phyloP scores from a whole-genome alignment of 1,284 basidiomycete genomes.

The Ganoderma boninense region DNA sequence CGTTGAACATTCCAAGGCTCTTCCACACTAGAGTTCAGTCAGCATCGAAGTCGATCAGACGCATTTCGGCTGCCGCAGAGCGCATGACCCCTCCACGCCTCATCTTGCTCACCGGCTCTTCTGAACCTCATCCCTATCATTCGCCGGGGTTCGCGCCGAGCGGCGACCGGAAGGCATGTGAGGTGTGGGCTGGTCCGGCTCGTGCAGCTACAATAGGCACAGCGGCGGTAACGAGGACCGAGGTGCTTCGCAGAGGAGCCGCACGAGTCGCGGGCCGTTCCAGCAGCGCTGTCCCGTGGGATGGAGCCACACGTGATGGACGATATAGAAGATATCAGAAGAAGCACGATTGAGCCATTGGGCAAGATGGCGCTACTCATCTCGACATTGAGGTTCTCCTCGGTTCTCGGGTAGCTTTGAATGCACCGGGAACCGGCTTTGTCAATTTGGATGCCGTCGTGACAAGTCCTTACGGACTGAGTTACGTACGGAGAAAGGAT shows the following conservation, averaged over 20 bases:
- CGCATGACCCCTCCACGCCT: not conserved
- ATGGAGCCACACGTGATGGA: conserved; percentile 20
- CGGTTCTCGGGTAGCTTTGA: not conserved
- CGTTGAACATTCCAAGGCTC: not conserved
- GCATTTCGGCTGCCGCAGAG: not conserved
- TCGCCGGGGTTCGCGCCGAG: conserved; percentile 14
- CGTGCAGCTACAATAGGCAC: not conserved
- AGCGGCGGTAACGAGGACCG: conserved; percentile 12
- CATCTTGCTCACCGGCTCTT: not conserved
- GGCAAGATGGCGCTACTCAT: conserved; percentile 2
- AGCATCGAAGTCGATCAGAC: conserved; percentile 24
- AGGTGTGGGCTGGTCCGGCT: not conserved
- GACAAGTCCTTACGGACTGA: not conserved
- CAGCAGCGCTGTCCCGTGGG: conserved; percentile 8
- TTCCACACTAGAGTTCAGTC: not conserved
- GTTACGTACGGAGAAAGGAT: conserved; percentile 19
- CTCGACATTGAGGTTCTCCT: not conserved
- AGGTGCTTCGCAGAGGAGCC: conserved; percentile 10
- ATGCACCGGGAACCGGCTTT: not conserved
- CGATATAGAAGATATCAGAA: conserved; percentile 14
- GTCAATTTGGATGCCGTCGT: not conserved
- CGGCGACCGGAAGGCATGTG: not conserved
- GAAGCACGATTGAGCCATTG: not conserved
- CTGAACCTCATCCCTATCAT: not conserved
- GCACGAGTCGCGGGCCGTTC: conserved; percentile 17